Percentiles rank a stretch among this genome's conserved stretches.
Conservation (phyloP, 129 eudicot genomes). For the Artemisia tridentata region DNA sequence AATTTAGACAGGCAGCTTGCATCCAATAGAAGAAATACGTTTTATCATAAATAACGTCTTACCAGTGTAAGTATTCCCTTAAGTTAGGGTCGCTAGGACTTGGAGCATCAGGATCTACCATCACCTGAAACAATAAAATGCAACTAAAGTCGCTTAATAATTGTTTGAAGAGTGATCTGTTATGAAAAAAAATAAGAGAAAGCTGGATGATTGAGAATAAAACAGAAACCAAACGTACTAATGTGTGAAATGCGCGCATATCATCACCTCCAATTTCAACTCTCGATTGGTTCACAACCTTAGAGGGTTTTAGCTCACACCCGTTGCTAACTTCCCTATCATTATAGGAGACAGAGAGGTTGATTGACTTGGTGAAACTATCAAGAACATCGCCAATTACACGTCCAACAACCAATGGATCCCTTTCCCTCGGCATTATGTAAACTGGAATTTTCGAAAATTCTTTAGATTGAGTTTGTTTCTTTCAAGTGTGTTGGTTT, state of each 20-base stretch:
- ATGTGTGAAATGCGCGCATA: conserved; percentile 67
- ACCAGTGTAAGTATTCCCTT: conserved; percentile 91
- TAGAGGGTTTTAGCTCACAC: conserved; percentile 72
- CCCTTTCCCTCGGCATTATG: conserved; percentile 55
- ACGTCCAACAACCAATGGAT: conserved; percentile 64
- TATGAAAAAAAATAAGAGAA: background rate
- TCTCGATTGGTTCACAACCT: conserved; percentile 63
- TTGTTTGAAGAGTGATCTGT: background rate
- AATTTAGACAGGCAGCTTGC: too few species aligned
- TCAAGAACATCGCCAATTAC: conserved; percentile 67
- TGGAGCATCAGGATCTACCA: conserved; percentile 98
- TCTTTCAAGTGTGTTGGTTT: conserved; percentile 8
- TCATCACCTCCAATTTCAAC: conserved; percentile 80
- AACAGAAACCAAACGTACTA: conserved; percentile 34
- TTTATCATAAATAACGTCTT: background rate
- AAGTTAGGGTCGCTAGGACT: conserved; percentile 82
- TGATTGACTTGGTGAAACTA: conserved; percentile 48
- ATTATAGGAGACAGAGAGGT: conserved; percentile 37
- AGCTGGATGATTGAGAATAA: background rate
- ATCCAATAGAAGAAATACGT: too few species aligned
- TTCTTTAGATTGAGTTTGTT: background rate
- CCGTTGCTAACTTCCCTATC: conserved; percentile 54
- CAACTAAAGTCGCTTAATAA: conserved; percentile 5
- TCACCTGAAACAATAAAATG: conserved; percentile 41
- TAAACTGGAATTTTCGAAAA: background rate